Evolutionary conservation across 2,329 filamentous ascomycete genomes (phyloP), one percentile per base, ranked within the genome.

Genomic region (Rachicladosporium sp.): DNA sequence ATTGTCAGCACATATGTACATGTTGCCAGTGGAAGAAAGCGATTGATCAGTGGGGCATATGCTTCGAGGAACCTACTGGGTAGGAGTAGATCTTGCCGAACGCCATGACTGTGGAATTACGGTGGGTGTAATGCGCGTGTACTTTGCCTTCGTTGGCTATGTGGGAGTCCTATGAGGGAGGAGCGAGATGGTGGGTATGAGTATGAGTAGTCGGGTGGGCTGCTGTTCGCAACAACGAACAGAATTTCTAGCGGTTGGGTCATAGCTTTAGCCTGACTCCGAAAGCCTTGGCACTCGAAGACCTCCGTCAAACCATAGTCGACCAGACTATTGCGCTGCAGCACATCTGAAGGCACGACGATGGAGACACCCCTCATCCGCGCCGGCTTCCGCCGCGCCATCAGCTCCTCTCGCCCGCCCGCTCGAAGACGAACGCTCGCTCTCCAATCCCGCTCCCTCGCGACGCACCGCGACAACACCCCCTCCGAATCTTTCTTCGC

Each of bases 31-130:
- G 23, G 23, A 27, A 7, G 23, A 27, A 27, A 27, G 23, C 23
- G 6, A 27, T 7, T 27, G 8, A 27, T 27, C 23, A 27, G 23
- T 27, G 23, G 4, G 23, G 42, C 41, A 34, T 45, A 31, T 39
- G n/a, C 34, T 37, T 35, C 37, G 44, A 32, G 29, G 41, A 30
- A 41, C 71, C 56, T 80, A 93, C 89, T 70, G 76, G 64, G 67
- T 76, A 78, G 64, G 82, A 83, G 78, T 91, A 96, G 62, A 98
- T 78, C 75, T 93, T 98, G 72, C 91, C 91, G 77, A 98, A 96
- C 64, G 84, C 75, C 82, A 54, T 48, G 55, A 58, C 60, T 55
- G 58, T 60, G 42, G 33, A 54, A 48, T 37, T 44, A 32, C 33
- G 29, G 41, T 40, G 37, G 12, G 33, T 47, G 37, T 44, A 34